Evolutionary conservation across 2,329 filamentous ascomycete genomes (phyloP).

Genomic region (Amauroascus verrucosus): DNA sequence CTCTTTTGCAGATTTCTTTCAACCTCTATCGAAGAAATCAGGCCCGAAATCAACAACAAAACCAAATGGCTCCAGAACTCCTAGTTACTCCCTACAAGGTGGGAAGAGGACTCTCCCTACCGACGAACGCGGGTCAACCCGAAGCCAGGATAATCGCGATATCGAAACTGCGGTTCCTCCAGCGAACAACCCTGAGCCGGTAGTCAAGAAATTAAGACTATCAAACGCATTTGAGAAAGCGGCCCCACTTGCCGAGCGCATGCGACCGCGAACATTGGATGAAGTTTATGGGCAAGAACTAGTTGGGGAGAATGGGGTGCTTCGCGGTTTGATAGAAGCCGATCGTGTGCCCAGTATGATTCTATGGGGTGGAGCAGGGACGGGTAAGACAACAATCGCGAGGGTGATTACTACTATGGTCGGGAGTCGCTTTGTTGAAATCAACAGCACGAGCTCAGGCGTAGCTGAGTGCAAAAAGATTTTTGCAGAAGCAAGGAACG

Average conservation of each 20-base stretch:
- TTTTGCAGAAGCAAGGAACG: slow-evolving; percentile 72
- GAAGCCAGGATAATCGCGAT: background rate
- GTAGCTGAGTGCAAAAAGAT: slow-evolving; percentile 88
- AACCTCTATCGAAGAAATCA: slow-evolving; percentile 11
- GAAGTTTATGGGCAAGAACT: slow-evolving; percentile 87
- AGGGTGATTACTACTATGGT: slow-evolving; percentile 76
- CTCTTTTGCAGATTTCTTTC: slow-evolving; percentile 34
- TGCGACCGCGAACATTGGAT: slow-evolving; percentile 75
- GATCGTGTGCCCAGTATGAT: slow-evolving; percentile 90
- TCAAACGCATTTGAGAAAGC: slow-evolving; percentile 51
- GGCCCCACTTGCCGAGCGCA: slow-evolving; percentile 83
- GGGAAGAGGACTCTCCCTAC: slow-evolving; percentile 1
- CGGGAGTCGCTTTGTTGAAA: slow-evolving; percentile 81
- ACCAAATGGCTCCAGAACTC: background rate
- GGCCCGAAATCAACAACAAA: slow-evolving; percentile 1
- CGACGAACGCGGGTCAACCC: background rate
- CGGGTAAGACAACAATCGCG: slow-evolving; percentile 60
- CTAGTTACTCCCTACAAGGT: background rate
- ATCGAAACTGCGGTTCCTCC: background rate
- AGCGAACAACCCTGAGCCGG: background rate
- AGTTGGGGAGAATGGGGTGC: slow-evolving; percentile 71
- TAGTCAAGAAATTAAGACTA: slow-evolving; percentile 55
- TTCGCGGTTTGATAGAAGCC: slow-evolving; percentile 75
- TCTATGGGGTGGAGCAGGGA: slow-evolving; percentile 53
- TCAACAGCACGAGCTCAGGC: slow-evolving; percentile 83